A percentile compares a stretch with the other conserved stretches of the same genome.
Evolutionary conservation across 495 filamentous ascomycete species (phyloP).

Genomic region (Elasticomyces elasticus): DNA sequence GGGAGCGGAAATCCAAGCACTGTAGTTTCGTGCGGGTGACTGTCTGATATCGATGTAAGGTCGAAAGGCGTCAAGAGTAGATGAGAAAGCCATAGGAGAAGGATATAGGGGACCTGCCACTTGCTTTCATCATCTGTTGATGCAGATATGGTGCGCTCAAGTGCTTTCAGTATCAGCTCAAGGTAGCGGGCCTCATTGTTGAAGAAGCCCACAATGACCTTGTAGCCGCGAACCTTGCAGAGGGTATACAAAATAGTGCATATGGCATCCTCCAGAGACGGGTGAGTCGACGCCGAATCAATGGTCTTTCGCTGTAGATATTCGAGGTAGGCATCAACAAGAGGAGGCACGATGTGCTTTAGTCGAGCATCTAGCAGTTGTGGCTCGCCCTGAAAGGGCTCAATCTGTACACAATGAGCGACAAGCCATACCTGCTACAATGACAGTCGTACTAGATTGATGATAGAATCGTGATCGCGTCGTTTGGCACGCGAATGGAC

Average conservation of each 20-base stretch:
- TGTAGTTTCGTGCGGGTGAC: neutral
- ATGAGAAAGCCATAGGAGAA: constrained; percentile 88
- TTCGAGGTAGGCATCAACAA: constrained; percentile 65
- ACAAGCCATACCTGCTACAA: neutral
- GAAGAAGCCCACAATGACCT: constrained; percentile 80
- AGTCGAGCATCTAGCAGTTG: constrained; percentile 91
- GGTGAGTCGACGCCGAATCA: constrained; percentile 6
- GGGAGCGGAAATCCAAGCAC: constrained; percentile 39
- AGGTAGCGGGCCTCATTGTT: constrained; percentile 78
- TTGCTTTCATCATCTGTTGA: constrained; percentile 32
- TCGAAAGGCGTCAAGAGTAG: constrained; percentile 90
- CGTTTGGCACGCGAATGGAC: constrained; percentile 23
- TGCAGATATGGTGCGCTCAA: constrained; percentile 32
- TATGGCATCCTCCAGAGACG: constrained; percentile 45
- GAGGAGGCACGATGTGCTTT: constrained; percentile 55
- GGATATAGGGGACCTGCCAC: constrained; percentile 86
- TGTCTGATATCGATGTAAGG: constrained; percentile 68
- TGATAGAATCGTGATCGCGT: constrained; percentile 23
- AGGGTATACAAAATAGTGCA: constrained; percentile 75
- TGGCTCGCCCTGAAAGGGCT: constrained; percentile 90
- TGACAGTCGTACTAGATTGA: constrained; percentile 22
- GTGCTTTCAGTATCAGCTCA: constrained; percentile 62
- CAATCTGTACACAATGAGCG: constrained; percentile 46
- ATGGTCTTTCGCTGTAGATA: constrained; percentile 37
- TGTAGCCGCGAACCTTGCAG: constrained; percentile 89